Evolutionary conservation across 495 filamentous ascomycete genomes (phyloP), one percentile per base, ranked within the genome.

Genomic region (Aspergillus carlsbadensis): DNA sequence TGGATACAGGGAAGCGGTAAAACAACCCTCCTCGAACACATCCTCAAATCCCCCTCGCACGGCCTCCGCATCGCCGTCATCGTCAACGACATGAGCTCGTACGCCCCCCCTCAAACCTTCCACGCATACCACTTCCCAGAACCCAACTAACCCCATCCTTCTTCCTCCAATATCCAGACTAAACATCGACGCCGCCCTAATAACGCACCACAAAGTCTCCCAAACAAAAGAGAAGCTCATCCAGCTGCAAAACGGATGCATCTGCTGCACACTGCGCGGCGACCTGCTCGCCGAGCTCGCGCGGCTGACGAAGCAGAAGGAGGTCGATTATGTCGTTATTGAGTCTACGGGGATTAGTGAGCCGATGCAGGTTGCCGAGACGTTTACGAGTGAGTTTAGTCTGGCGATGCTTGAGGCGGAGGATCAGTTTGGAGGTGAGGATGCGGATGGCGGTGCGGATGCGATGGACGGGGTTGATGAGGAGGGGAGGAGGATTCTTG

Each of bases 281-380:
- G 82, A 85, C 48, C 64, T 85, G 0, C 70, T 85, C 2, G 65
- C 77, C 13, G 81, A 85, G 57, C 70, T 84, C 6, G 79, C 76
- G 1, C 73, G 66, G 1, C 61, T 85, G 1, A 75, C 81, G 0
- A 72, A 76, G 20, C 68, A 75, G 15, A 70, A 75, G 6, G 72
- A 69, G 14, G 74, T 84, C 24, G 71, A 85, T 40, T 84, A 85
- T 63, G 76, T 85, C 6, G 63, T 85, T 17, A 82, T 85, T 52
- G 82, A 85, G 58, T 83, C 80, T 59, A 82, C 78, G 0, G 82
- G 82, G 1, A 82, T 85, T 22, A 84, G 81, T 59, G 82, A 85
- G 60, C 82, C 82, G 2, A 79, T 82, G 79, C 82, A 85, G 63
- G 82, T 85, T 6, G 81, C 82, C 6, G 81, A 84, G 65, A 84